phyloP scores from a whole-genome alignment of 2,329 filamentous ascomycete genomes.

The Apiospora pterosperma region DNA sequence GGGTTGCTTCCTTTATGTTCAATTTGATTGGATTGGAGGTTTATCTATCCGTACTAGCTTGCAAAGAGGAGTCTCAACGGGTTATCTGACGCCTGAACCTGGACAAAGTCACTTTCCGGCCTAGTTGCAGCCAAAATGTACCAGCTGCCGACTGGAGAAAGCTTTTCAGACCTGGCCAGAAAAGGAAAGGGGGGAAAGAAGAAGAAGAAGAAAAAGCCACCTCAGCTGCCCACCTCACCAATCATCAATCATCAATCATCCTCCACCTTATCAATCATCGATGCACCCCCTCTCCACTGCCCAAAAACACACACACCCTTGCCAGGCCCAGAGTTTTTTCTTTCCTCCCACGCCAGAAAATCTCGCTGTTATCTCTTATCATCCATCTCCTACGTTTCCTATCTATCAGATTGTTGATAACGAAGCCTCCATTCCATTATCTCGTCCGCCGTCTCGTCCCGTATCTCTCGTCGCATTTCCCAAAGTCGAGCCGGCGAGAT shows the following conservation, averaged over 20 bases:
- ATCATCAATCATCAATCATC: not conserved
- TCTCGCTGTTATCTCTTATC: slow-evolving; percentile 3
- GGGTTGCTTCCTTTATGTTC: not conserved
- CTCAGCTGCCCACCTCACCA: not conserved
- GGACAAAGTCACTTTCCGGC: not conserved
- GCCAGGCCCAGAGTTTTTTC: not conserved
- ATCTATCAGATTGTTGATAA: slow-evolving; percentile 3
- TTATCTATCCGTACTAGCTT: not conserved
- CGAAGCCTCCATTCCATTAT: slow-evolving; percentile 2
- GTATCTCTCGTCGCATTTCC: not conserved
- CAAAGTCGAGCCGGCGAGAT: not conserved
- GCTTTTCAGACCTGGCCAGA: not conserved
- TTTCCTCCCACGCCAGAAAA: not conserved
- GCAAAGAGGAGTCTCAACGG: not conserved
- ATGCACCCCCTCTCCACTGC: not conserved
- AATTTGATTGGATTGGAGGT: not conserved
- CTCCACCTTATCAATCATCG: not conserved
- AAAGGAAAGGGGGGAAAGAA: too few species aligned
- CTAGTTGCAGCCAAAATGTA: not conserved
- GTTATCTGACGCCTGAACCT: not conserved
- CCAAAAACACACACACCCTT: not conserved
- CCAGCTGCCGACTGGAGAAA: not conserved
- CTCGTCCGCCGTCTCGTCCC: not conserved
- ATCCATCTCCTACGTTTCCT: not conserved
- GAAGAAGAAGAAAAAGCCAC: not conserved